Evolutionary conservation across 2,329 filamentous ascomycete genomes (phyloP).

Genomic region (Pseudocercospora crystallina): DNA sequence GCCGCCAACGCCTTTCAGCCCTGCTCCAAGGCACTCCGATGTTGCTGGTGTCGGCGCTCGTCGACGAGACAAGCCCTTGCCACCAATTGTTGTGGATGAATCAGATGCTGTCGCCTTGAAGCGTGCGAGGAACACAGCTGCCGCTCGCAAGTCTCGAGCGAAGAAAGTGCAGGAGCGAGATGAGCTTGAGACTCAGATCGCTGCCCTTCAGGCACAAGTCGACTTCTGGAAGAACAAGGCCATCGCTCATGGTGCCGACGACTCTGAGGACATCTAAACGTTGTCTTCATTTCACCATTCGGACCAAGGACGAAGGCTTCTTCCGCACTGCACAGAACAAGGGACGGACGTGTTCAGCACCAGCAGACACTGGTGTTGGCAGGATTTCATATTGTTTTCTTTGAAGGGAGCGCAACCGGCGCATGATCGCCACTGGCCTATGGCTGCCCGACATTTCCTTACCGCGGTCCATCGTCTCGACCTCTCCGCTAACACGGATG

Average conservation of each 20-base stretch:
- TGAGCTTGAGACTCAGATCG: constrained; percentile 70
- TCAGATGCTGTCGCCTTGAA: constrained; percentile 78
- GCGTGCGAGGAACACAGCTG: constrained; percentile 89
- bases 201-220: constrained; percentile 45
- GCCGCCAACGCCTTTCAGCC: constrained; percentile 42
- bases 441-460: constrained; percentile 17
- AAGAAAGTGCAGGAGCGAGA: constrained; percentile 78
- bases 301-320: background rate
- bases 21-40: constrained; percentile 61
- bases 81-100: constrained; percentile 74
- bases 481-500: constrained; percentile 7
- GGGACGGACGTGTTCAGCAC: constrained; percentile 10
- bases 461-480: constrained; percentile 9
- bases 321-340: constrained; percentile 9
- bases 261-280: constrained; percentile 11
- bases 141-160: constrained; percentile 87
- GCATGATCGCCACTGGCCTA: constrained; percentile 19
- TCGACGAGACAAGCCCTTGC: constrained; percentile 76
- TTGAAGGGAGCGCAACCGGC: constrained; percentile 20
- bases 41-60: constrained; percentile 69
- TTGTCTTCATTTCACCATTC: background rate
- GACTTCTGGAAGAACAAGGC: constrained; percentile 34
- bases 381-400: constrained; percentile 13
- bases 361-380: constrained; percentile 26
- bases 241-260: constrained; percentile 15